Evolutionary conservation across 306 rosid species (phyloP).

Genomic region (Alnus glutinosa): DNA sequence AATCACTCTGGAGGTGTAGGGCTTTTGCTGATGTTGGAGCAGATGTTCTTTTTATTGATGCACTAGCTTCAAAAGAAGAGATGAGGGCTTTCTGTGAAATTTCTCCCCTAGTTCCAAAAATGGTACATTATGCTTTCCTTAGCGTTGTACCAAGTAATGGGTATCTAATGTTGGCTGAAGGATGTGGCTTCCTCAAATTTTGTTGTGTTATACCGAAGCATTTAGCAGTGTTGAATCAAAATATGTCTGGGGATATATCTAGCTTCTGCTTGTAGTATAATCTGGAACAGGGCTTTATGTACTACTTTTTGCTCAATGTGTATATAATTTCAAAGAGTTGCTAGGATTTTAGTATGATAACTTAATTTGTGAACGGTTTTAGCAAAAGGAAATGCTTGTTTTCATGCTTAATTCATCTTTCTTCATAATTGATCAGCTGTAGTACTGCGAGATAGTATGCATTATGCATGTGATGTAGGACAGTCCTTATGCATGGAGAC

Average conservation of each 20-base stretch:
- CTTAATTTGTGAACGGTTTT: neutral
- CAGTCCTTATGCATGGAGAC: neutral
- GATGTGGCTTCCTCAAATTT: neutral
- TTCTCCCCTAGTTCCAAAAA: conserved; percentile 72
- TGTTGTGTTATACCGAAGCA: neutral
- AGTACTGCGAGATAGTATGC: neutral
- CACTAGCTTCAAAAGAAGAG: conserved; percentile 74
- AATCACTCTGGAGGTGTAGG: conserved; percentile 69
- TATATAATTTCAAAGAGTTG: neutral
- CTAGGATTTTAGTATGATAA: neutral
- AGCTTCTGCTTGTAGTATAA: neutral
- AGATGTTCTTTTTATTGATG: conserved; percentile 87
- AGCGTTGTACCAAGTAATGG: too few relatives aligned
- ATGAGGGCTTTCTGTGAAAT: conserved; percentile 80
- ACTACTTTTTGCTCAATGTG: neutral
- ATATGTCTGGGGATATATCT: neutral
- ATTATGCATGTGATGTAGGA: neutral
- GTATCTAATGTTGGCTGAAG: neutral
- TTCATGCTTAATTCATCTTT: neutral
- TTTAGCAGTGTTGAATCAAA: neutral
- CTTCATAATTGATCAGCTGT: neutral
- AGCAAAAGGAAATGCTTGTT: neutral
- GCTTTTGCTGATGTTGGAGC: conserved; percentile 94
- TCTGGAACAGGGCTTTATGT: neutral
- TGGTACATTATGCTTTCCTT: conserved; percentile 44